A percentile compares a stretch with the other conserved stretches of the same genome.
phyloP scores from a whole-genome alignment of 2,329 filamentous ascomycete genomes.

The Elsinoe ampelina region DNA sequence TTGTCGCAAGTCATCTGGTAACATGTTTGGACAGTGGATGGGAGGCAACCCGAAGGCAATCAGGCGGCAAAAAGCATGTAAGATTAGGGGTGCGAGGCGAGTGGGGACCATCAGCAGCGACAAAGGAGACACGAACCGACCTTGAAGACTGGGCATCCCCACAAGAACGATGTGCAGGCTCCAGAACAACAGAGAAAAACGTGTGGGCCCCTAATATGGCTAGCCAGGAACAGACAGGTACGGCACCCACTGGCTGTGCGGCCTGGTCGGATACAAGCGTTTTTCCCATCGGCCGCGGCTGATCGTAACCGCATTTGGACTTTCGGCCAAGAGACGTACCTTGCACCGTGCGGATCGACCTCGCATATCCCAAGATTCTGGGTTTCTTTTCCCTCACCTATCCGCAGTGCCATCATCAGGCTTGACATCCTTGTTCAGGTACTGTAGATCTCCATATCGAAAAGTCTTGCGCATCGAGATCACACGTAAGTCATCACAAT shows the following conservation, averaged over 20 bases:
- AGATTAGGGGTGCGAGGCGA: slow-evolving; percentile 3
- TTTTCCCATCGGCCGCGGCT: background rate
- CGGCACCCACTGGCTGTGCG: background rate
- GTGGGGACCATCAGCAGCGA: background rate
- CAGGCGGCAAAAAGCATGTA: slow-evolving; percentile 5
- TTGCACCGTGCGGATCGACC: slow-evolving; percentile 12
- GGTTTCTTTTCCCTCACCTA: slow-evolving; percentile 1
- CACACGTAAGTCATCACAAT: slow-evolving; percentile 6
- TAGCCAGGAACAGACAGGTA: slow-evolving; percentile 10
- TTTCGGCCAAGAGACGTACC: slow-evolving; percentile 8
- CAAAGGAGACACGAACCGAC: background rate
- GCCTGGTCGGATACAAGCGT: slow-evolving; percentile 1
- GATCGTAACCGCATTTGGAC: slow-evolving; percentile 1
- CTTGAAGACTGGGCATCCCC: background rate
- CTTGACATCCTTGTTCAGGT: background rate
- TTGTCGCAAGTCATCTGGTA: background rate
- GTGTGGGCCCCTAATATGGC: background rate
- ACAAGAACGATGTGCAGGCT: slow-evolving; percentile 1
- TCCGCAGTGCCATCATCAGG: slow-evolving; percentile 4
- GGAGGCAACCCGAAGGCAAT: background rate
- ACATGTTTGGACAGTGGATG: background rate
- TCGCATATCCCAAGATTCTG: slow-evolving; percentile 11
- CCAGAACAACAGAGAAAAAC: slow-evolving; percentile 4
- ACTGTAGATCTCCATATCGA: background rate
- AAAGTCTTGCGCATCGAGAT: background rate